Base-by-base conservation (phyloP, 1,284 basidiomycete species). In the Athelia sp. region DNA sequence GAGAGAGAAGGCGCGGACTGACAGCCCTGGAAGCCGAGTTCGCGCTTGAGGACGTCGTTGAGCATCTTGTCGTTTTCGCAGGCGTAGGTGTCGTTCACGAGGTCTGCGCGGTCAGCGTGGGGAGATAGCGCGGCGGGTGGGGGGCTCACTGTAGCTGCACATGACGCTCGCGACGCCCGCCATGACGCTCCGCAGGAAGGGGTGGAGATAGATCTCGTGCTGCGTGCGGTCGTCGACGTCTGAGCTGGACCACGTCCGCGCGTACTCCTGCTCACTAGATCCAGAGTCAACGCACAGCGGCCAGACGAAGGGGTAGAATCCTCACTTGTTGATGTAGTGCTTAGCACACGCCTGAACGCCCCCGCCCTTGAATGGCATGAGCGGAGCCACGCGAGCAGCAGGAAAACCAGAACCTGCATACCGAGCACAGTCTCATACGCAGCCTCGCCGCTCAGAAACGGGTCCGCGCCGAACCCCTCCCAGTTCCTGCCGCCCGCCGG, bases 391-490 rank as follows among this genome's bases (percentile, higher is more conserved):
- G 79, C 75, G n/a, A n/a, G 17, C 22, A 9, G 4, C 43, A n/a
- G n/a, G 43, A 45, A 4, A 34, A 40, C n/a, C 6, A n/a, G 15
- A 40, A 40, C 36, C 19, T 40, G 36, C 19, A 40, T 17, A 1
- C 82, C 82, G 10, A 73, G 60, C 51, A 84, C 70, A 8, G 78
- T 81, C 60, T 77, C 71, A 53, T 83, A 87, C 1, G 87, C 81
- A 0, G 79, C 77, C 63, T 86, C 86, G 15, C 87, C 84, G 45
- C 78, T 63, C 36, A 93, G 69, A 69, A 83, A 93, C 0, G 90
- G 88, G 61, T 89, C 85, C 15, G 76, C 83, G 43, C 88, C 84
- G 54, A 90, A 92, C 8, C 87, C 88, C 71, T 94, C 90, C 88
- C 88, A 94, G 64, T 90, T 91, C 10, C 91, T 71, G 0, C 91